These are phyloP conservation scores for Antarctomyces pellizariae DNA, from an alignment of 495 filamentous ascomycete species.

Conservation along the genomic window DNA sequence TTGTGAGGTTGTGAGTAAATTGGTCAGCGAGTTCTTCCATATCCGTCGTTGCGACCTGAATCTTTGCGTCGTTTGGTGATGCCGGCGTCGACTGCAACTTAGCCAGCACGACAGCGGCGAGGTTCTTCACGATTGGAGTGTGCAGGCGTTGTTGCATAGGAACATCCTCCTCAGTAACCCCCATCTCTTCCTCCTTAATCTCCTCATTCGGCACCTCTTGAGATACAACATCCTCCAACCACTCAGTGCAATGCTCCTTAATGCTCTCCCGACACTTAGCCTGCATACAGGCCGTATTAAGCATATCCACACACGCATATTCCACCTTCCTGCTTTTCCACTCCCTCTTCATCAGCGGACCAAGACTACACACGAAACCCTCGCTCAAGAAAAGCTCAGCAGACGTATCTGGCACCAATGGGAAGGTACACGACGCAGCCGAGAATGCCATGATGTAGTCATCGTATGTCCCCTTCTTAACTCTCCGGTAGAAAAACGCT, in stretches of 20 bases:
- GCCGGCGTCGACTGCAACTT: slow-evolving; percentile 31
- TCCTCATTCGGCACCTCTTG: slow-evolving; percentile 33
- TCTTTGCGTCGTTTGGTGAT: slow-evolving; percentile 18
- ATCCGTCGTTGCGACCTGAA: slow-evolving; percentile 26
- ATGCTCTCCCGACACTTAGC: slow-evolving; percentile 55
- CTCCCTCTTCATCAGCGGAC: slow-evolving; percentile 45
- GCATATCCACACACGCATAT: slow-evolving; percentile 57
- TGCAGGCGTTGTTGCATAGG: slow-evolving; percentile 15
- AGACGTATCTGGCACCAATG: slow-evolving; percentile 46
- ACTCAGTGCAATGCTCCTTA: slow-evolving; percentile 52
- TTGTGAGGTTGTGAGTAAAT: slow-evolving; percentile 54
- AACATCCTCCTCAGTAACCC: slow-evolving; percentile 8
- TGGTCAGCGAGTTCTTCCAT: slow-evolving; percentile 50
- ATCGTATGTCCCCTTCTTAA: slow-evolving; percentile 26
- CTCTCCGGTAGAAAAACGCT: slow-evolving; percentile 33
- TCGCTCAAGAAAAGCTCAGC: slow-evolving; percentile 61
- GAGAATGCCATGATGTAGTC: slow-evolving; percentile 61
- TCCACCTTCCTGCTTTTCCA: slow-evolving; percentile 60
- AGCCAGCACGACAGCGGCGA: slow-evolving; percentile 71
- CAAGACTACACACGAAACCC: slow-evolving; percentile 48
- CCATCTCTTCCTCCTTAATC: slow-evolving; percentile 8
- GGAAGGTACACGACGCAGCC: slow-evolving; percentile 67
- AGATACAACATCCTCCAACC: slow-evolving; percentile 57
- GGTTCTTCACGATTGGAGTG: slow-evolving; percentile 24
- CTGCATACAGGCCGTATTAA: slow-evolving; percentile 78